Conservation (phyloP, 202 grass and related monocot genomes). For the Panicum virgatum region DNA sequence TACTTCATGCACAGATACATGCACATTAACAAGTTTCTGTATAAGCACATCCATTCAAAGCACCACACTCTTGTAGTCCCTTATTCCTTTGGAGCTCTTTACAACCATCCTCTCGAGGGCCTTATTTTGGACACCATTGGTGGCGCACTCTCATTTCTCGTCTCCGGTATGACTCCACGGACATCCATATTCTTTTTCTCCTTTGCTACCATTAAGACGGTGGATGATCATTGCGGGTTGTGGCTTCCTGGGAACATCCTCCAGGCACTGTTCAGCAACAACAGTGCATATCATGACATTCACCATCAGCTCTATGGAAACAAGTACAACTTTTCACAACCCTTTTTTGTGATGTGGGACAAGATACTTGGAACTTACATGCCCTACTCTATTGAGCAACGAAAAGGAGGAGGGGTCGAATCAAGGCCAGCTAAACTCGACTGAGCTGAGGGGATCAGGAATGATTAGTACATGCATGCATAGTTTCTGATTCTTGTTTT, state of each 20-base stretch:
- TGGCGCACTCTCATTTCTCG: conserved; percentile 71
- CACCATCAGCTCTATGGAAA: conserved; percentile 81
- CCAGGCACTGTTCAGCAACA: conserved; percentile 72
- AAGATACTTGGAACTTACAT: conserved; percentile 85
- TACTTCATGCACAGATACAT: conserved; percentile 95
- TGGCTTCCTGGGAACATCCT: conserved; percentile 84
- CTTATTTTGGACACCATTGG: conserved; percentile 80
- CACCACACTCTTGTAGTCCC: conserved; percentile 85
- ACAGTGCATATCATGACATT: conserved; percentile 82
- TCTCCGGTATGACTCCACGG: conserved; percentile 75
- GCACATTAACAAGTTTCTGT: conserved; percentile 89
- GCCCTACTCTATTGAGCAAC: conserved; percentile 62
- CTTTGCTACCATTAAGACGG: conserved; percentile 76
- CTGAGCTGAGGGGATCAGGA: conserved; percentile 29
- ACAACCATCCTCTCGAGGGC: conserved; percentile 90
- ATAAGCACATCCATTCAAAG: conserved; percentile 86
- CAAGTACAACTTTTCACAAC: conserved; percentile 96
- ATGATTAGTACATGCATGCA: conserved; percentile 40
- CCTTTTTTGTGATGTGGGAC: conserved; percentile 87
- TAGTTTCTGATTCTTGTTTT: conserved; percentile 39
- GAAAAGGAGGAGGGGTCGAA: conserved; percentile 61
- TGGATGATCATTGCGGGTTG: conserved; percentile 88
- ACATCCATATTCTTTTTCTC: conserved; percentile 89
- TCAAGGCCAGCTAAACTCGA: conserved; percentile 54
- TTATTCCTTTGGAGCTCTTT: conserved; percentile 83